These are phyloP conservation scores for Macrocybe gigantea DNA, from an alignment of 768 basidiomycete species.

Conservation along the genomic window DNA sequence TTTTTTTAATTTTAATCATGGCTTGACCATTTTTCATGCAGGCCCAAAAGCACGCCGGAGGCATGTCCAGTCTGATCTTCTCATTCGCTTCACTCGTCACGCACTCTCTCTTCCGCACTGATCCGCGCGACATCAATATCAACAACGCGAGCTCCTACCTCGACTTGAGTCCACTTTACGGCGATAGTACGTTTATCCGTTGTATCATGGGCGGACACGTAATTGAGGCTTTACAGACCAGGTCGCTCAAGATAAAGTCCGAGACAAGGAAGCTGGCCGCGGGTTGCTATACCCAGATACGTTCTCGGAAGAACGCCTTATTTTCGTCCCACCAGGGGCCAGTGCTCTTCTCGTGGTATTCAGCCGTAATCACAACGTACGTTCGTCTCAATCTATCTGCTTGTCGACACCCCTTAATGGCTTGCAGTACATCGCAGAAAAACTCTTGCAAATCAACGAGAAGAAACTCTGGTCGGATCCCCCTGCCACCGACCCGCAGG, in stretches of 20 bases:
- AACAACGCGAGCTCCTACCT: conserved; percentile 54
- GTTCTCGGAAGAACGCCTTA: conserved; percentile 45
- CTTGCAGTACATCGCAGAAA: conserved; percentile 46
- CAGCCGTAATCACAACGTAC: conserved; percentile 54
- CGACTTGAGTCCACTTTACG: conserved; percentile 53
- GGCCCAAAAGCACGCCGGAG: conserved; percentile 37
- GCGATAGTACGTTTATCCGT: conserved; percentile 27
- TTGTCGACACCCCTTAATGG: not conserved
- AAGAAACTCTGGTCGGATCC: conserved; percentile 38
- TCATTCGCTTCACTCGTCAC: conserved; percentile 63
- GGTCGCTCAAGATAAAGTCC: conserved; percentile 32
- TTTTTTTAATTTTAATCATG: conserved; percentile 5
- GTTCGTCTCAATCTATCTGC: conserved; percentile 6
- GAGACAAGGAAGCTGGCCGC: conserved; percentile 40
- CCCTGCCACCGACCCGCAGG: conserved; percentile 21
- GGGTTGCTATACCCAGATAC: conserved; percentile 50
- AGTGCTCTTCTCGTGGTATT: conserved; percentile 51
- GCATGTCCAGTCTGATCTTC: conserved; percentile 58
- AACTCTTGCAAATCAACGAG: conserved; percentile 52
- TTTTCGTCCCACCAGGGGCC: conserved; percentile 48
- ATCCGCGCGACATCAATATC: conserved; percentile 32
- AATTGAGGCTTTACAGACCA: conserved; percentile 21
- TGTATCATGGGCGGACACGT: not conserved
- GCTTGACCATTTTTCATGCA: not conserved
- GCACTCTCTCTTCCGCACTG: conserved; percentile 52